Evolutionary conservation across 257 asterid species (phyloP).

Genomic region (Solanum piurae): DNA sequence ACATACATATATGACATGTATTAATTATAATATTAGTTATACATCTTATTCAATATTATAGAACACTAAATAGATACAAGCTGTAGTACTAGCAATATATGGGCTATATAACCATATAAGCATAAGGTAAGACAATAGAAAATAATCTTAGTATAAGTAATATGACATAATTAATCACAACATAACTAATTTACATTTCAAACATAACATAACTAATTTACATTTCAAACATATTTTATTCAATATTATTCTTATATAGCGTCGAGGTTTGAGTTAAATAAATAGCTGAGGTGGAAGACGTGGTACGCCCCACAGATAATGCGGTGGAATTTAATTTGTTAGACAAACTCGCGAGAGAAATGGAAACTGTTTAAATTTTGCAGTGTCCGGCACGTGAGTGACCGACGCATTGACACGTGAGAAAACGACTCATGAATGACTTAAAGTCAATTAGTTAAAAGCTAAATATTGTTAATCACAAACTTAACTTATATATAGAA

Average conservation of each 20-base stretch:
- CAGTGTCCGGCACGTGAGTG: constrained; percentile 10
- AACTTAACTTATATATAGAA: not conserved
- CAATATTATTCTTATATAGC: no score
- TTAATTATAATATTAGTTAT: no score
- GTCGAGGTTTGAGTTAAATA: not conserved
- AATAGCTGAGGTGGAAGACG: not conserved
- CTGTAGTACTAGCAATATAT: not conserved
- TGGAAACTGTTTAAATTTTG: not conserved
- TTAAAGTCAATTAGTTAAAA: not conserved
- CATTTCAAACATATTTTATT: no score
- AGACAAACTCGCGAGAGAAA: not conserved
- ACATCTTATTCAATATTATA: no score
- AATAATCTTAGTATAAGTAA: no score
- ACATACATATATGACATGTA: not conserved
- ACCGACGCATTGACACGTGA: constrained; percentile 2
- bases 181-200: no score
- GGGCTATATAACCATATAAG: not conserved
- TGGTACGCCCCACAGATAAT: not conserved
- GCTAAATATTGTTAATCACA: not conserved
- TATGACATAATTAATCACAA: no score
- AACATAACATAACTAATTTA: no score
- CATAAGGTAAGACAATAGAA: no score
- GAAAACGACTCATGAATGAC: not conserved
- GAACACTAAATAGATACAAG: not conserved
- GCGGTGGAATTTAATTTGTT: not conserved